Evolutionary conservation across 306 rosid genomes (phyloP).

Genomic region (Pterocarpus santalinus): DNA sequence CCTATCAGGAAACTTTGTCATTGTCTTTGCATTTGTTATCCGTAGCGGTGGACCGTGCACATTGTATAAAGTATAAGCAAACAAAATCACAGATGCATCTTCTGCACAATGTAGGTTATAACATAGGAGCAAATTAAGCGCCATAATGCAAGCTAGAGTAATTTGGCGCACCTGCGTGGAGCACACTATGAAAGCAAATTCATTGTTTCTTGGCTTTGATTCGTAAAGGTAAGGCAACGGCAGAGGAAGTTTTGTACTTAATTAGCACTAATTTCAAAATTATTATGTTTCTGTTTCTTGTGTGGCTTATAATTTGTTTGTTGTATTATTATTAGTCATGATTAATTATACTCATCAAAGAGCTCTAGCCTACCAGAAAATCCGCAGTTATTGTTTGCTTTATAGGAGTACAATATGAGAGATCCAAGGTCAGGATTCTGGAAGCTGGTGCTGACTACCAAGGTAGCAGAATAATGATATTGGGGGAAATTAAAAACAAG

Average conservation of each 20-base stretch:
- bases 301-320: neutral
- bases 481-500: conserved; percentile 31
- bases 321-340: neutral
- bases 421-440: conserved; percentile 55
- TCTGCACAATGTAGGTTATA: neutral
- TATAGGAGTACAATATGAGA: conserved; percentile 27
- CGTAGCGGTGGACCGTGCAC: conserved; percentile 39
- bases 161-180: conserved; percentile 2
- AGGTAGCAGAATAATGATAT: conserved; percentile 47
- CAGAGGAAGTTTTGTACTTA: conserved; percentile 18
- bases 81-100: conserved; percentile 13
- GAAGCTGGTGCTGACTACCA: conserved; percentile 45
- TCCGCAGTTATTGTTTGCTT: conserved; percentile 31
- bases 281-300: conserved; percentile 23
- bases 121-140: neutral
- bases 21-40: conserved; percentile 23
- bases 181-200: conserved; percentile 3
- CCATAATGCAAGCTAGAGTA: neutral
- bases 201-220: conserved; percentile 18
- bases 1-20: conserved; percentile 33
- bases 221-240: conserved; percentile 9
- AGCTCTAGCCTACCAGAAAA: conserved; percentile 35
- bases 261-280: conserved; percentile 16
- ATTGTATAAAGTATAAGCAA: conserved; percentile 12
- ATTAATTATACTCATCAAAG: conserved; percentile 10